phyloP scores from a whole-genome alignment of 805 yeast genomes.

The Kuraishia borneana region DNA sequence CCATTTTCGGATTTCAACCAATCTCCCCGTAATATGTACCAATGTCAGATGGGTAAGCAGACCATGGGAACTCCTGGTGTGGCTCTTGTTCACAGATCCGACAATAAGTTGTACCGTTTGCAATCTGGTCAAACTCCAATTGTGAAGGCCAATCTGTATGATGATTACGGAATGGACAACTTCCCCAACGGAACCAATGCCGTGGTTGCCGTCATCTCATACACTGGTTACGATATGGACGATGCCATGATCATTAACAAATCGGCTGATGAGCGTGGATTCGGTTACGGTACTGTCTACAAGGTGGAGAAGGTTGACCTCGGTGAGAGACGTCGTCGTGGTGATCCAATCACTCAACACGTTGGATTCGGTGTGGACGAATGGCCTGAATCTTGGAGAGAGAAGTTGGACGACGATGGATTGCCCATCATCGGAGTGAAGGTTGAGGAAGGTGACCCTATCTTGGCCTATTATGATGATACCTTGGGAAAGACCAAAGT shows the following conservation, averaged over 20 bases:
- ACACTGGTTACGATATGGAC: conserved; percentile 99
- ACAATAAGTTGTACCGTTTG: conserved; percentile 84
- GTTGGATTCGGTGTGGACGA: conserved; percentile 90
- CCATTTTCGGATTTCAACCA: conserved; percentile 98
- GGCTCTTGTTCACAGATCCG: conserved; percentile 83
- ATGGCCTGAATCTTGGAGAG: conserved; percentile 88
- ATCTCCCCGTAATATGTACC: conserved; percentile 99
- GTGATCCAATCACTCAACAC: conserved; percentile 90
- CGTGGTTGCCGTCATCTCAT: conserved; percentile 96
- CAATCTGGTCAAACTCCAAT: conserved; percentile 97
- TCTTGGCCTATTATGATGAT: conserved; percentile 87
- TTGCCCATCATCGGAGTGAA: conserved; percentile 80
- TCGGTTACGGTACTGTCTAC: conserved; percentile 93
- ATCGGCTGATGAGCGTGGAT: conserved; percentile 96
- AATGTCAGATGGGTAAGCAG: conserved; percentile 99
- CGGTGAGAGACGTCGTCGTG: conserved; percentile 65
- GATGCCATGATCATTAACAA: conserved; percentile 98
- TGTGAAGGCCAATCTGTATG: conserved; percentile 87
- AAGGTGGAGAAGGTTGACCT: conserved; percentile 90
- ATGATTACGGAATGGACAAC: conserved; percentile 95
- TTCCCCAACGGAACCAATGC: conserved; percentile 98
- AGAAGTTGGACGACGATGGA: conserved; percentile 84
- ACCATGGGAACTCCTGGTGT: conserved; percentile 99
- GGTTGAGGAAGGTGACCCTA: conserved; percentile 93
- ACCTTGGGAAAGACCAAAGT: conserved; percentile 83